Base-by-base conservation (phyloP, 257 asterid species). In the Salvia rosmarinus region DNA sequence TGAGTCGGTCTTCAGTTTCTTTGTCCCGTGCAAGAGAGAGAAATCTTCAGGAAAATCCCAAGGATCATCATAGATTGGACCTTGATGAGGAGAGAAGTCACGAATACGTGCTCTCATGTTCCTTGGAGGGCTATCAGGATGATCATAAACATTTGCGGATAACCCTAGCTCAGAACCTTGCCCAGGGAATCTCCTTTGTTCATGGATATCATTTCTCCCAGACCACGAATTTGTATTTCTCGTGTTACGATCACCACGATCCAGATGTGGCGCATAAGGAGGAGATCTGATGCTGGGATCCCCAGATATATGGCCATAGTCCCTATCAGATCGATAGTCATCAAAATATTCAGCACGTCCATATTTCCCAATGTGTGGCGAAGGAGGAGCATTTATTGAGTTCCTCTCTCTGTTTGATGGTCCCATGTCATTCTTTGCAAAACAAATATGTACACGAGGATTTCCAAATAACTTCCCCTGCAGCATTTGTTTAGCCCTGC, bases 31-130 rank as follows among this genome's bases (percentile, higher is more conserved):
- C 77, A 83, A 81, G 72, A 82, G 72, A 4, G 86, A 79, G 34
- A 82, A 79, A 35, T 93, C 98, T 74, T 90, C 98, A n/a, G 96
- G 98, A 78, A 93, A 80, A 79, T 93, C 98, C 94, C 90, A 93
- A 13, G 89, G 85, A 74, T 90, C 98, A 73, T 86, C 95, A 70
- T 81, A 75, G 61, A 74, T 79, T 28, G 76, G 84, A 70, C 81
- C 90, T 65, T 78, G 80, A 57, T 78, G 84, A 69, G 95, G 90
- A 68, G 96, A 86, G 75, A 63, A 81, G 50, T 87, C 92, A 56
- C 72, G 90, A 37, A 75, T 76, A 75, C 47, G 91, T 74, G 71
- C 25, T 66, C 67, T 76, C 21, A 85, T 69, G 70, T 72, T 82
- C 77, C 85, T 81, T 34, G 80, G 75, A 75, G 96, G 92, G 82